Evolutionary conservation across 2,329 filamentous ascomycete species (phyloP).

Genomic region (Aspergillus persii): DNA sequence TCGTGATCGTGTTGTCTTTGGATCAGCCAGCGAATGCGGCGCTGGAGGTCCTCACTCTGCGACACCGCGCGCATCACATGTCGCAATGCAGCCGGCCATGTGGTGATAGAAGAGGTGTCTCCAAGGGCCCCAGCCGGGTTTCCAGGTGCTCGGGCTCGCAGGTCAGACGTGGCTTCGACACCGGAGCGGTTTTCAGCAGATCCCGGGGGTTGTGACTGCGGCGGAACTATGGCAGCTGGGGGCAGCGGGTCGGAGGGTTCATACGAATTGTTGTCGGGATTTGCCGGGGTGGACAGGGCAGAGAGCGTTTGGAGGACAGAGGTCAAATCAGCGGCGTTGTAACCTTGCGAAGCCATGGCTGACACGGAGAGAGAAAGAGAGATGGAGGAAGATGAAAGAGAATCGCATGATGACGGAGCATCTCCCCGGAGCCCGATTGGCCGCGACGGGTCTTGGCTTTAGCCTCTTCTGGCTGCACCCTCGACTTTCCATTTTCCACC

Average conservation of each 20-base stretch:
- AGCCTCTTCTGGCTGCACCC: neutral
- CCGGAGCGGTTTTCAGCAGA: neutral
- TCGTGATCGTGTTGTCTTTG: constrained; percentile 63
- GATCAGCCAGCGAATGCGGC: constrained; percentile 57
- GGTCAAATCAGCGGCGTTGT: constrained; percentile 37
- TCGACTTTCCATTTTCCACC: neutral
- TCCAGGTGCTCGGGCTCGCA: neutral
- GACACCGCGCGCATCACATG: constrained; percentile 52
- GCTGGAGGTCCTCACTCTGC: constrained; percentile 45
- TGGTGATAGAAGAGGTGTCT: constrained; percentile 49
- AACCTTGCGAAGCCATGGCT: constrained; percentile 1
- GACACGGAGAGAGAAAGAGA: neutral
- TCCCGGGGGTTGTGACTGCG: neutral
- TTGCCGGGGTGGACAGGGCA: constrained; percentile 28
- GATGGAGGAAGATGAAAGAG: neutral
- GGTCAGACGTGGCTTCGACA: neutral
- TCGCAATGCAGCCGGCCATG: constrained; percentile 52
- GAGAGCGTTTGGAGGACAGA: constrained; percentile 44
- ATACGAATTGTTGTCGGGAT: constrained; percentile 13
- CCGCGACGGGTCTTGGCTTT: neutral
- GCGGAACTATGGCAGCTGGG: neutral
- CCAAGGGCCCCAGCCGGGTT: neutral
- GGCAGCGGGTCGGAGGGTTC: constrained; percentile 18
- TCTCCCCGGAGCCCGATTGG: neutral
- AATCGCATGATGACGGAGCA: neutral